Conservation (phyloP, 2,329 filamentous ascomycete genomes). For the Leptographium procerum region DNA sequence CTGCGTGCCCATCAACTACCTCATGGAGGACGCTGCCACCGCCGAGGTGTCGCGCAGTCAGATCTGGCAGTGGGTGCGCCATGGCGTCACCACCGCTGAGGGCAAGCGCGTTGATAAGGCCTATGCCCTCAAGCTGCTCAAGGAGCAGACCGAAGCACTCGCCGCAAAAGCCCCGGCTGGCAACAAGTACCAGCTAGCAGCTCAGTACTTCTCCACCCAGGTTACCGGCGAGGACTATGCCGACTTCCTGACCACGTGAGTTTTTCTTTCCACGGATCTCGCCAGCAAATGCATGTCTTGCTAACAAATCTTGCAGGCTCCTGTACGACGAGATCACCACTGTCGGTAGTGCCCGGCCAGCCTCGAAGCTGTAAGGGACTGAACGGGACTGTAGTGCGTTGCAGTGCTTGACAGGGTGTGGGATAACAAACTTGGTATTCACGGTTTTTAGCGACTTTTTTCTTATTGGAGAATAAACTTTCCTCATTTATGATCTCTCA, state of each 20-base stretch:
- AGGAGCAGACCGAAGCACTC: constrained; percentile 72
- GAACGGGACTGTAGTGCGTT: too few relatives aligned
- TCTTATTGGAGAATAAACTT: neutral
- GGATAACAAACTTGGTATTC: neutral
- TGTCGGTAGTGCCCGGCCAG: constrained; percentile 48
- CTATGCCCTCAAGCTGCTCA: constrained; percentile 75
- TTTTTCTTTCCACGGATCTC: constrained; percentile 10
- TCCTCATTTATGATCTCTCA: neutral
- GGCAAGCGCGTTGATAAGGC: constrained; percentile 89
- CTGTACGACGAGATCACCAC: constrained; percentile 82
- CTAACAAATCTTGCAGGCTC: constrained; percentile 39
- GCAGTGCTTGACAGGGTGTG: neutral
- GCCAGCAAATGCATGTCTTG: neutral
- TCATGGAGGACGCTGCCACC: constrained; percentile 82
- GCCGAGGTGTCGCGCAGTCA: constrained; percentile 91
- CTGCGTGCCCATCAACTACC: constrained; percentile 61
- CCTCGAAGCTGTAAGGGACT: constrained; percentile 47
- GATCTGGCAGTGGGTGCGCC: constrained; percentile 89
- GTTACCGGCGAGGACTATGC: constrained; percentile 96
- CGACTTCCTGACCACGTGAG: constrained; percentile 82
- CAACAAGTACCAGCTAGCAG: constrained; percentile 84
- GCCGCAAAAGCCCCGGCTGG: constrained; percentile 66
- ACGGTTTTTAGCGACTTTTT: neutral
- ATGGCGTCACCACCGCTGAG: constrained; percentile 64
- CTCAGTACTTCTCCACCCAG: constrained; percentile 85